Percentiles rank a stretch among this genome's conserved stretches.
Conservation (phyloP, 192 early-diverging fungal genomes). For the Rhizophagus prolifer region DNA sequence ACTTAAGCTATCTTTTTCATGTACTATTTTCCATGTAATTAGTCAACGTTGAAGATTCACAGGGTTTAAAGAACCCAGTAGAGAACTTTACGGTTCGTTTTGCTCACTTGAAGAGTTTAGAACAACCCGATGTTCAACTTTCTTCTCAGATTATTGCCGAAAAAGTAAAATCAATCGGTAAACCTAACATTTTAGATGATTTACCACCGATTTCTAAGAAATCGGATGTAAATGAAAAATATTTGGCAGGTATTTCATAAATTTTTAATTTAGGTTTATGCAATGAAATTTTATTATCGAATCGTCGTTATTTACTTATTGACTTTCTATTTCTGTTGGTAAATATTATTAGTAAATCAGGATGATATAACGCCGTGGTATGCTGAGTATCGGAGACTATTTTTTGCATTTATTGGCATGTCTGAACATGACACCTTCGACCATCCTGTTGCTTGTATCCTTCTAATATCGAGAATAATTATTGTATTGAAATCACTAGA, state of each 20-base stretch:
- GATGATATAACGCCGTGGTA: conserved; percentile 85
- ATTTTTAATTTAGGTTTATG: not conserved
- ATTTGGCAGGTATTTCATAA: conserved; percentile 41
- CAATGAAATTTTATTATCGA: not conserved
- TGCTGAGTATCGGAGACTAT: conserved; percentile 62
- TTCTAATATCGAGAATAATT: not conserved
- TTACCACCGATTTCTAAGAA: conserved; percentile 43
- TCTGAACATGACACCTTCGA: conserved; percentile 94
- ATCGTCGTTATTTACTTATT: not conserved
- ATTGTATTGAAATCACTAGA: not conserved
- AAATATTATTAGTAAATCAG: conserved; percentile 36
- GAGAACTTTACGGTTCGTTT: conserved; percentile 71
- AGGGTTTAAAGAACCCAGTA: conserved; percentile 55
- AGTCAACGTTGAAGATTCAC: conserved; percentile 62
- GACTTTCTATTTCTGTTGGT: not conserved
- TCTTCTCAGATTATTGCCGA: conserved; percentile 51
- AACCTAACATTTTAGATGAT: conserved; percentile 24
- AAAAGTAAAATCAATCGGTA: conserved; percentile 36
- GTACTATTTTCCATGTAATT: not conserved
- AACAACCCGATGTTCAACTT: conserved; percentile 49
- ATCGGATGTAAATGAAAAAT: conserved; percentile 49
- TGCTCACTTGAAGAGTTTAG: conserved; percentile 52
- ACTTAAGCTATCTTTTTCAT: not conserved
- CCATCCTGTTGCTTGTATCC: conserved; percentile 83
- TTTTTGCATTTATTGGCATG: conserved; percentile 61